Evolutionary conservation across 352 stramenopile genomes (phyloP).

Genomic region (Globisporangium paroecandrum): DNA sequence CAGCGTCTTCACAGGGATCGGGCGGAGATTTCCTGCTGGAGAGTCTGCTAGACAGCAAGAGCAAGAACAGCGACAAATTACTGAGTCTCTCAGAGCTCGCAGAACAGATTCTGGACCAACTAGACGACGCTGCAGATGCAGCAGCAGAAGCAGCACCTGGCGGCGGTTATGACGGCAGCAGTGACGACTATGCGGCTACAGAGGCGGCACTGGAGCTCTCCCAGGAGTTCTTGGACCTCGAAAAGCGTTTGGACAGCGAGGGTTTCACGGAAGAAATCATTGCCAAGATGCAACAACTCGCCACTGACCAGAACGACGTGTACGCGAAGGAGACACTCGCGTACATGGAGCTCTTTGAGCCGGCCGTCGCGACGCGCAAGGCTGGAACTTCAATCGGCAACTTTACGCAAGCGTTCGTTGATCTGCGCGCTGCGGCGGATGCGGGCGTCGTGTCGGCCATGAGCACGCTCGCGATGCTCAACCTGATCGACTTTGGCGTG

Average conservation of each 20-base stretch:
- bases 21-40: conserved; percentile 10
- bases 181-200: neutral
- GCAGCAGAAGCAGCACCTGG: neutral
- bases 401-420: conserved; percentile 41
- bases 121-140: conserved; percentile 2
- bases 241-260: conserved; percentile 44
- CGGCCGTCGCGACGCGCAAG: conserved; percentile 14
- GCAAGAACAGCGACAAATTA: neutral
- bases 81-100: conserved; percentile 18
- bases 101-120: conserved; percentile 21
- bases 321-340: conserved; percentile 56
- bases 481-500: conserved; percentile 45
- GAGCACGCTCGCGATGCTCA: conserved; percentile 49
- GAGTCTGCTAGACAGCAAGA: conserved; percentile 22
- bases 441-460: conserved; percentile 37
- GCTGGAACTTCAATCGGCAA: conserved; percentile 14
- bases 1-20: neutral
- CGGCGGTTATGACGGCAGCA: neutral
- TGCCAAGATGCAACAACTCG: conserved; percentile 29
- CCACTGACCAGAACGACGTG: conserved; percentile 27
- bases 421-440: conserved; percentile 42
- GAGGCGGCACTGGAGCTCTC: conserved; percentile 27
- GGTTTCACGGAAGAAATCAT: conserved; percentile 42
- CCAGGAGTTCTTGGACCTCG: conserved; percentile 44
- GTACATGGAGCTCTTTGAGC: conserved; percentile 63